Evolutionary conservation across 805 yeast genomes (phyloP).

Genomic region (Yamadazyma akitaensis): DNA sequence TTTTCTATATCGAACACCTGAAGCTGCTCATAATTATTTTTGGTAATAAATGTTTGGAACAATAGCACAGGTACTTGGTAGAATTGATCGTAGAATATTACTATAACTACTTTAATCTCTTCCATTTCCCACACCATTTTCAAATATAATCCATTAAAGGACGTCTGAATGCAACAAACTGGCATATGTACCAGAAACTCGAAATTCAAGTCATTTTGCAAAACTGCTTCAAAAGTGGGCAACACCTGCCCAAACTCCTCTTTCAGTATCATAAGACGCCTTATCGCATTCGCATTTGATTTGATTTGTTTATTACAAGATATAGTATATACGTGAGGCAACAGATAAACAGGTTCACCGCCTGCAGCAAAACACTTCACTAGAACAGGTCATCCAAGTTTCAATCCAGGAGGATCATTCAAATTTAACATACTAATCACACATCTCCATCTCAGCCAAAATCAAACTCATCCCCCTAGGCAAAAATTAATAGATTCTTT

Average conservation of each 20-base stretch:
- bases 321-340: neutral
- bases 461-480: too few relatives aligned
- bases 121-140: neutral
- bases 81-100: constrained; percentile 22
- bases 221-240: neutral
- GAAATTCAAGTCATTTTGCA: neutral
- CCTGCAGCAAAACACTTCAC: neutral
- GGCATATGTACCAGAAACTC: neutral
- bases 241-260: neutral
- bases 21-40: neutral
- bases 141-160: neutral
- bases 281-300: neutral
- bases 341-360: neutral
- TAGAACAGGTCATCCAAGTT: neutral
- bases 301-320: neutral
- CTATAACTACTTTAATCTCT: neutral
- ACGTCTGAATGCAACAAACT: neutral
- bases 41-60: constrained; percentile 17
- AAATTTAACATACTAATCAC: too few relatives aligned
- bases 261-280: neutral
- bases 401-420: too few relatives aligned
- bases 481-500: too few relatives aligned
- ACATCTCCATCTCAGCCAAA: too few relatives aligned
- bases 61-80: constrained; percentile 30
- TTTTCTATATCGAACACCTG: neutral